Evolutionary conservation across 2,329 filamentous ascomycete genomes (phyloP), one percentile per base, ranked within the genome.

Genomic region (Calonectria multiphialidica): DNA sequence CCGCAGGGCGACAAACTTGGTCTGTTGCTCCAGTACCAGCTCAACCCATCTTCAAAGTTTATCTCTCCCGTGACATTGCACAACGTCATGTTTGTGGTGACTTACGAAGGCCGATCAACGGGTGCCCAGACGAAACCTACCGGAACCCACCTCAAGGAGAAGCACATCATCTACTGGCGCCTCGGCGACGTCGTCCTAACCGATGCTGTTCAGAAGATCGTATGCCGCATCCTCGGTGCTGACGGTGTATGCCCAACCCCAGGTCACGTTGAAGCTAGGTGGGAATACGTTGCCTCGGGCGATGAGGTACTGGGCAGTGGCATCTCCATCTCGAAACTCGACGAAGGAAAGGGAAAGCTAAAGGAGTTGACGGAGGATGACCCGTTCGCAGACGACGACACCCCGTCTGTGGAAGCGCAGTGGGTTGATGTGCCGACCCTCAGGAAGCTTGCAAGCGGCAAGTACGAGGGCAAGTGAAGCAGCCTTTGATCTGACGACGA

Each of bases 1-100:
- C 88, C 94, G 2, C 93, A 97, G 79, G 90, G 94, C 50, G 93
- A 93, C 74, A 96, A 98, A 84, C 90, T 96, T n/a, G 96, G 94
- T 47, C 90, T 97, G 47, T 90, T 98, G 66, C 86, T 98, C 44
- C 92, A 93, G 80, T 98, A 98, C 84, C 92, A 92, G 7, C 88
- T 97, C 18, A 98, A 98, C 82, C 94, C 95, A 0, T 86, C 88
- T 1, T 95, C 81, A 75, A 87, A 85, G 61, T 85, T 87, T 4
- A 74, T 80, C 2, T 80, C 75, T 25, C 84, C 85, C 2, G 83
- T 85, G 75, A 87, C 78, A 80, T 89, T 83, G 80, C 93, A 92
- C 78, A 98, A 98, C 78, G 88, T 98, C 28, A 89, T 93, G 7
- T 87, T 97, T 30, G 88, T 95, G 18, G 90, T 93, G 35, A 91